A percentile compares a stretch with the other conserved stretches of the same genome.
Evolutionary conservation across 2,329 filamentous ascomycete species (phyloP).

Genomic region (Ploettnerulaceae sp.): DNA sequence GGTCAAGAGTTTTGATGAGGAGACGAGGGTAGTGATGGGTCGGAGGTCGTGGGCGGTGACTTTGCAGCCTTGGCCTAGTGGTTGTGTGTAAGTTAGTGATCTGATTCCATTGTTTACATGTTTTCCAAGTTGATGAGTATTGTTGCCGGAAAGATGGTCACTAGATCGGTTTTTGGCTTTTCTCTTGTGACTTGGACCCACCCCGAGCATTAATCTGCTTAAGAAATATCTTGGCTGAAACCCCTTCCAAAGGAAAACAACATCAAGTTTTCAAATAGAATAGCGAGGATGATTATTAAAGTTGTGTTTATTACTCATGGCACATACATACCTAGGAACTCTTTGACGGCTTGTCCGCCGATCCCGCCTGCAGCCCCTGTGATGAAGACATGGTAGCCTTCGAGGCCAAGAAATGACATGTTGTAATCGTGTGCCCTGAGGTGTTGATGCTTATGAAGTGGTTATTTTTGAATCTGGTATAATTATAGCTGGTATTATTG

Average conservation of each 20-base stretch:
- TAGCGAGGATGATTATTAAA: too few species aligned
- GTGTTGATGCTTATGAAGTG: too few species aligned
- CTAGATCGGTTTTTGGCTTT: neutral
- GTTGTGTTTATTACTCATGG: too few species aligned
- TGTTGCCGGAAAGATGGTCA: too few species aligned
- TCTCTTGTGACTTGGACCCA: neutral
- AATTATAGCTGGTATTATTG: too few species aligned
- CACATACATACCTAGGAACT: constrained; percentile 49
- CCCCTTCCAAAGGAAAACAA: neutral
- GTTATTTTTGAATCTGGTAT: too few species aligned
- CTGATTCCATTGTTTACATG: too few species aligned
- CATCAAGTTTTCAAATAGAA: too few species aligned
- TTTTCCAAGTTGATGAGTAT: too few species aligned
- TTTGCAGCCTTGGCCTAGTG: constrained; percentile 45
- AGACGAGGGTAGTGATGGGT: constrained; percentile 33
- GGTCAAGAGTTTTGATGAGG: constrained; percentile 36
- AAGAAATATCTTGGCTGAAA: too few species aligned
- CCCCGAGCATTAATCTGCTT: neutral
- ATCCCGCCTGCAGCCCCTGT: constrained; percentile 50
- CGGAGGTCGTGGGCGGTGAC: constrained; percentile 48
- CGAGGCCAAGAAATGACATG: constrained; percentile 24
- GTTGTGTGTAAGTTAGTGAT: too few species aligned
- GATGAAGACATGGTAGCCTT: constrained; percentile 44
- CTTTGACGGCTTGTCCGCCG: constrained; percentile 44
- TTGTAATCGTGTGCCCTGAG: neutral